Base-by-base conservation (phyloP, 2,329 filamentous ascomycete species). In the Rutstroemia sp. region DNA sequence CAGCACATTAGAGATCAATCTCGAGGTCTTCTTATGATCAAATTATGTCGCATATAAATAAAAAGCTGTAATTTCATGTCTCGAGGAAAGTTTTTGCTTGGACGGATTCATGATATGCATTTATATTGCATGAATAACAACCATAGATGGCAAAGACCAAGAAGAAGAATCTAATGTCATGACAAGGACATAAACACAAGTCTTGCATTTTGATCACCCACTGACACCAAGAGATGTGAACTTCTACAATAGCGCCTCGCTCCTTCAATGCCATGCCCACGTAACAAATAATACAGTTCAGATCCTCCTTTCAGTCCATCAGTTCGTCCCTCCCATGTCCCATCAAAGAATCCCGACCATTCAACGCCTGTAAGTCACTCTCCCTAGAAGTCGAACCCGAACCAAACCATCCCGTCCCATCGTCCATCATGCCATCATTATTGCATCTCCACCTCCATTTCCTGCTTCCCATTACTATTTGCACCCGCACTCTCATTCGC, bases 1-100 rank as follows among this genome's bases (percentile, higher is more conserved):
- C 66, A 96, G 91, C 75, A 91, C 90, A 45, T 75, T 99, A 64
- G 94, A 99, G 77, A 81, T 99, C 71, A 96, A 97, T 73, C 82
- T 97, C 34, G 92, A 97, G 74, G 83, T 88, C 63, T 95, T 99
- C 80, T 78, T 96, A 75, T 96, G 78, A 71, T 60, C 37, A 56
- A 38, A 21, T 57, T 23, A 38, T 19, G 30, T 41, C 18, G 18
- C 30, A 38, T 18, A 27, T 45, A 48, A 9, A n/a, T 34, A 42
- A 25, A 57, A 41, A 48, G 52, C 52, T n/a, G 39, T 16, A n/a
- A 49, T 14, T 34, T 9, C 21, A 10, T 8, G 19, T 19, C 21
- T 49, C 27, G n/a, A 19, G 18, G 9, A 30, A 14, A 41, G 21
- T 27, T 38, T 12, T 19, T 38, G 9, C 41, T 52, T 56, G 38